These are phyloP conservation scores for Saccharum officinarum DNA, from an alignment of 176 grass and related monocot genomes.

Conservation along the genomic window DNA sequence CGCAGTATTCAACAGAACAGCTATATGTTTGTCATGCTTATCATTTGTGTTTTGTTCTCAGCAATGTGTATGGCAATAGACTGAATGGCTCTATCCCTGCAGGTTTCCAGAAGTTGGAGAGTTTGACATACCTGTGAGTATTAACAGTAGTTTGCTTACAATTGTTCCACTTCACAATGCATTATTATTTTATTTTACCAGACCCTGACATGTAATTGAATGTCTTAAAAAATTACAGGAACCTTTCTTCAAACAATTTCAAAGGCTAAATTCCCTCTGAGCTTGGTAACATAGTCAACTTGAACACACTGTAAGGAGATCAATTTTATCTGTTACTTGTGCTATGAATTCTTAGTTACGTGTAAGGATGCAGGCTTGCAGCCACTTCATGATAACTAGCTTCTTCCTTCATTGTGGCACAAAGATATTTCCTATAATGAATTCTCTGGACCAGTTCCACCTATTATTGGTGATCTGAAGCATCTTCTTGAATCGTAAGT, in stretches of 20 bases:
- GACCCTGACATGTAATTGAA: background rate
- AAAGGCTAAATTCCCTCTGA: constrained; percentile 83
- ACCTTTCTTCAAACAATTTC: constrained; percentile 94
- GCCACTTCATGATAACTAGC: no score
- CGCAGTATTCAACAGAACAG: background rate
- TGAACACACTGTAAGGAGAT: constrained; percentile 90
- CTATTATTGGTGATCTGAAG: no score
- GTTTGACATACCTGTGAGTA: constrained; percentile 94
- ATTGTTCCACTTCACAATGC: background rate
- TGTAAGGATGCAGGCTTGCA: no score
- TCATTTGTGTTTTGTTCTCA: constrained; percentile 29
- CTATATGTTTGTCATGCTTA: constrained; percentile 20
- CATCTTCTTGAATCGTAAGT: no score
- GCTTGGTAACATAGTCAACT: constrained; percentile 84
- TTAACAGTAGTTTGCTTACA: background rate
- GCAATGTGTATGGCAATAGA: constrained; percentile 91
- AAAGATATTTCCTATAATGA: no score
- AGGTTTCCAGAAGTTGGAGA: constrained; percentile 78
- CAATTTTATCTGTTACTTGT: background rate
- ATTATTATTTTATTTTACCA: background rate
- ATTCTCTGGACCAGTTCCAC: no score
- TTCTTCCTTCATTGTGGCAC: no score
- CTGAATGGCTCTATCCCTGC: constrained; percentile 88
- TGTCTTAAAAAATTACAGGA: constrained; percentile 44
- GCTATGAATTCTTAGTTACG: no score